phyloP scores from a whole-genome alignment of 108 stramenopile species.

The Mediolabrus comicus region DNA sequence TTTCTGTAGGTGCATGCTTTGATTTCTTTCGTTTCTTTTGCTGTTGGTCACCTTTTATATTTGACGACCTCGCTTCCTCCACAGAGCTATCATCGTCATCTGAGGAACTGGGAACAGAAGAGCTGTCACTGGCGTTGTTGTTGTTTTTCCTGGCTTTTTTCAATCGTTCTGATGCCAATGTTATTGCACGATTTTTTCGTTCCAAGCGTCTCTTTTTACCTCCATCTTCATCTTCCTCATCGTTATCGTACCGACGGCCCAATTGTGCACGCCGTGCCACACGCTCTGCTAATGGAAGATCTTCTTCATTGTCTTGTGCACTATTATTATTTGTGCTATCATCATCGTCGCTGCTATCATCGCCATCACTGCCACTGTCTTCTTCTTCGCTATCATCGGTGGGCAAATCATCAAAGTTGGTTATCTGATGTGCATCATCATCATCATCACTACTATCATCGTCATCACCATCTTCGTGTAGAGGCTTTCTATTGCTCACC shows the following conservation, averaged over 20 bases:
- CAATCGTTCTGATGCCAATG: conserved; percentile 38
- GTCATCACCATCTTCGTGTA: conserved; percentile 1
- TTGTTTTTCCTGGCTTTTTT: conserved; percentile 2
- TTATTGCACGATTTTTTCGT: conserved; percentile 37
- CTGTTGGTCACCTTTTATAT: background rate
- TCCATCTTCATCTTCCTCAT: conserved; percentile 8
- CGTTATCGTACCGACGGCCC: conserved; percentile 29
- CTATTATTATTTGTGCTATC: background rate
- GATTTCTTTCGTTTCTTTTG: conserved; percentile 46
- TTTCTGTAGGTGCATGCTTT: conserved; percentile 82
- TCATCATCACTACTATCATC: background rate
- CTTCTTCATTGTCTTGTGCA: conserved; percentile 9
- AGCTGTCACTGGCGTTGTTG: background rate
- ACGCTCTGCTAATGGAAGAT: conserved; percentile 33
- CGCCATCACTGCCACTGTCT: conserved; percentile 14
- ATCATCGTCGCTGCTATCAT: background rate
- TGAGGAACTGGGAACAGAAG: background rate
- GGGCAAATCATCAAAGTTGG: conserved; percentile 43
- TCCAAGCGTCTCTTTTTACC: conserved; percentile 24
- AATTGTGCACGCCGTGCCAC: conserved; percentile 21
- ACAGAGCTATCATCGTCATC: conserved; percentile 11
- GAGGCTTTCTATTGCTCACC: background rate
- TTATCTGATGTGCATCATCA: conserved; percentile 5
- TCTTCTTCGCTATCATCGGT: conserved; percentile 32
- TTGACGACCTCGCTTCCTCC: background rate